A percentile compares a stretch with the other conserved stretches of the same genome.
phyloP scores from a whole-genome alignment of 345 rosid genomes.

The Syzygium oleosum region DNA sequence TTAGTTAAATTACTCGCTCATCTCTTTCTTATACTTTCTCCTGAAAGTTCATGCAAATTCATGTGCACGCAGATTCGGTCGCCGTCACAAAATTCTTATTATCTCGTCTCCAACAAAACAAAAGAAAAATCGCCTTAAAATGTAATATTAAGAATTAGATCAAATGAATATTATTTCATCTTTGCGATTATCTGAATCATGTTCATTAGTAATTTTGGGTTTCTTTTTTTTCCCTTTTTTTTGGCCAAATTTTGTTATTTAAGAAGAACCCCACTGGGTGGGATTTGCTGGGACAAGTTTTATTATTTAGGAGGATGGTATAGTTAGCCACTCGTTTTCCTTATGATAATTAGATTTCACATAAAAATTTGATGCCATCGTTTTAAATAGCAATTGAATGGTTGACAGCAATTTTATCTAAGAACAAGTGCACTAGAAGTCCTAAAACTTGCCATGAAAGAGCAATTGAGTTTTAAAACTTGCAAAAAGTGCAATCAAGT shows the following conservation, averaged over 20 bases:
- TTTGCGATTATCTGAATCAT: no score
- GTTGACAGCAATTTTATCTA: no score
- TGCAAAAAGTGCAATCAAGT: no score
- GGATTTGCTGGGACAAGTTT: no score
- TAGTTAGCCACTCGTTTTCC: neutral
- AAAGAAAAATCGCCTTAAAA: neutral
- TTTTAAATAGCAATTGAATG: no score
- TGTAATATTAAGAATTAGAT: neutral
- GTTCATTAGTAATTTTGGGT: no score
- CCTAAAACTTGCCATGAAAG: no score
- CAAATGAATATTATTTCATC: neutral
- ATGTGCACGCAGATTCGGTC: slow-evolving; percentile 42
- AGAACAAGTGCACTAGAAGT: no score
- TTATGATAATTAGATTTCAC: no score
- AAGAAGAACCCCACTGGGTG: neutral
- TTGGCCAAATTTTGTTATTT: neutral
- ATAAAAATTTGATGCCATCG: no score
- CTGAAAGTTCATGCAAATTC: neutral
- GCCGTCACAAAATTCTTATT: slow-evolving; percentile 46
- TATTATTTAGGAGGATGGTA: neutral
- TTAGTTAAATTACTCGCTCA: neutral
- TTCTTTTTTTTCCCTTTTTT: neutral
- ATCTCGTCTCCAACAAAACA: slow-evolving; percentile 13
- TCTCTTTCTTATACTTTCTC: neutral
- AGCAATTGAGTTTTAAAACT: no score